Conservation (phyloP, 257 asterid species). For the Gardenia jasminoides region DNA sequence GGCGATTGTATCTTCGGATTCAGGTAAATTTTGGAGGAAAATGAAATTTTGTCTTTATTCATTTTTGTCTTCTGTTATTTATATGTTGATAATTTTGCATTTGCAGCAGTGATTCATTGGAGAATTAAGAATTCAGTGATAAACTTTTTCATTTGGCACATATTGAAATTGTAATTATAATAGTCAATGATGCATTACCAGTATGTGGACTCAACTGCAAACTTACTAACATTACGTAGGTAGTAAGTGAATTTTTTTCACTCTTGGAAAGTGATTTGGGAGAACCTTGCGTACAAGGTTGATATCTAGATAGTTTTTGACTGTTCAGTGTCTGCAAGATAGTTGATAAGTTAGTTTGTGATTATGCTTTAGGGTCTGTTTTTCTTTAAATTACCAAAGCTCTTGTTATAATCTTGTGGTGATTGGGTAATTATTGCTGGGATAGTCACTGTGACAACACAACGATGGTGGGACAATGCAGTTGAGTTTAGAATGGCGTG, state of each 20-base stretch:
- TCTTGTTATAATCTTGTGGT: background rate
- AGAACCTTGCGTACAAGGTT: background rate
- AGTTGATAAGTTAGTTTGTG: too few relatives aligned
- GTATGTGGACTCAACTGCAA: too few relatives aligned
- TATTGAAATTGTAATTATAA: background rate
- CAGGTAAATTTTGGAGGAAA: conserved; percentile 50
- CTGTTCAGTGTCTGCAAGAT: too few relatives aligned
- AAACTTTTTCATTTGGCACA: background rate
- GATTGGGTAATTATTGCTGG: background rate
- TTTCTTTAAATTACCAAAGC: background rate
- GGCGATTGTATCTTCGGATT: conserved; percentile 81
- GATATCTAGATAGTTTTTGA: background rate
- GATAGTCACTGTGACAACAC: background rate
- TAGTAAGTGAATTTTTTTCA: too few relatives aligned
- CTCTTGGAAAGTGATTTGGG: too few relatives aligned
- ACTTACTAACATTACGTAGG: too few relatives aligned
- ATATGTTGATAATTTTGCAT: background rate
- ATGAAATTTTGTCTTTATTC: background rate
- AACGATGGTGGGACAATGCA: background rate
- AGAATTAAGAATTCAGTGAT: background rate
- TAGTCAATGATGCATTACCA: background rate
- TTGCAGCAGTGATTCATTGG: background rate
- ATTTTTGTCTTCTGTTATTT: background rate
- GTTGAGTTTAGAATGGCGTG: background rate
- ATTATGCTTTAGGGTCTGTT: background rate